Evolutionary conservation across 441 rosid genomes (phyloP).

Genomic region (Populus trichocarpa): DNA sequence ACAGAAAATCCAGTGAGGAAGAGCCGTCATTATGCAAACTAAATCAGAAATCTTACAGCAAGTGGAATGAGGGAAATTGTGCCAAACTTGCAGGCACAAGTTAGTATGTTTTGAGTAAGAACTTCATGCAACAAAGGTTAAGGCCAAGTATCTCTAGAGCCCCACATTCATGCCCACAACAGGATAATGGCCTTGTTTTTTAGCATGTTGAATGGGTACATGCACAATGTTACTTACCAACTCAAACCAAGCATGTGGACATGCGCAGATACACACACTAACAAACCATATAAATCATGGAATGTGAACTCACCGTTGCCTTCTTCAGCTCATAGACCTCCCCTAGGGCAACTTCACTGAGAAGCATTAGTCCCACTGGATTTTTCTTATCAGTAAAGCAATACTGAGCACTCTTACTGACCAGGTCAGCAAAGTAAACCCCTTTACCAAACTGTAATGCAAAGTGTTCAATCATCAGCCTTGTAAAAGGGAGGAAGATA

Average conservation of each 20-base stretch:
- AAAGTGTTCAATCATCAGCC: slow-evolving; percentile 20
- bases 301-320: slow-evolving; percentile 56
- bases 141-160: background rate
- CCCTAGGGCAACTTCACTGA: slow-evolving; percentile 94
- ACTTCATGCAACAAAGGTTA: background rate
- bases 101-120: background rate
- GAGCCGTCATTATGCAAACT: background rate
- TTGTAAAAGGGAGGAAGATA: slow-evolving; percentile 1
- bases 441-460: slow-evolving; percentile 91
- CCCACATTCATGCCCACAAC: background rate
- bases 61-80: background rate
- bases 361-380: slow-evolving; percentile 92
- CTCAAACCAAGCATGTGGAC: background rate
- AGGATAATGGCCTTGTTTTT: background rate
- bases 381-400: slow-evolving; percentile 75
- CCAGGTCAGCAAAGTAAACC: slow-evolving; percentile 94
- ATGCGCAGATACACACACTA: background rate
- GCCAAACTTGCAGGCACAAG: background rate
- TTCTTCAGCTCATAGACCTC: slow-evolving; percentile 77
- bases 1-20: background rate
- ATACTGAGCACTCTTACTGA: slow-evolving; percentile 98
- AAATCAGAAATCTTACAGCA: background rate
- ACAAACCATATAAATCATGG: background rate
- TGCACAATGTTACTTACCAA: background rate
- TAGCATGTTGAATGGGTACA: background rate